phyloP scores from a whole-genome alignment of 139 green algal species.

The Asterochloris erici region DNA sequence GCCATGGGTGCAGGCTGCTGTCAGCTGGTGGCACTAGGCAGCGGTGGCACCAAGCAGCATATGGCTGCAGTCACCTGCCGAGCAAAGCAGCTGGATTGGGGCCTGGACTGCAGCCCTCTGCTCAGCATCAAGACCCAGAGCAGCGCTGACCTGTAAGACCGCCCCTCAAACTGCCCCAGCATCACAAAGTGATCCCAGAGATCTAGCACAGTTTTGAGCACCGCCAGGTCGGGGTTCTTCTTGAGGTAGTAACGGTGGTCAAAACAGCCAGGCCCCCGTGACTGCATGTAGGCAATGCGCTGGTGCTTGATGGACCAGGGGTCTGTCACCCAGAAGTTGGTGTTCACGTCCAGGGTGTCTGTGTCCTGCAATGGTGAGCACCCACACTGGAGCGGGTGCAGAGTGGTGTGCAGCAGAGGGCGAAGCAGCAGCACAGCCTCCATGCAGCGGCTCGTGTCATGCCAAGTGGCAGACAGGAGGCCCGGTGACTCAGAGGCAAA shows the following conservation, averaged over 20 bases:
- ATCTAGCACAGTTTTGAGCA: conserved; percentile 4
- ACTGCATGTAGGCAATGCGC: conserved; percentile 24
- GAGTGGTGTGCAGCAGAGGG: conserved; percentile 12
- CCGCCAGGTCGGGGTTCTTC: conserved; percentile 14
- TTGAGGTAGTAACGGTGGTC: conserved; percentile 41
- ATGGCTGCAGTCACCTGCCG: neutral
- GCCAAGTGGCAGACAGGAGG: too few relatives aligned
- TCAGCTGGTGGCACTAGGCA: neutral
- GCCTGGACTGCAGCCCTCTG: neutral
- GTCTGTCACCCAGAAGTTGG: conserved; percentile 30
- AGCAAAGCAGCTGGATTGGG: neutral
- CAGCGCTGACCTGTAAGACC: neutral
- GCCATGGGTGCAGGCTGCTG: too few relatives aligned
- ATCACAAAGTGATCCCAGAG: conserved; percentile 24
- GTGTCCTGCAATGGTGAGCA: neutral
- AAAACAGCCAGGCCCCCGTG: conserved; percentile 43
- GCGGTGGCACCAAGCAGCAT: too few relatives aligned
- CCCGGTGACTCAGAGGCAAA: too few relatives aligned
- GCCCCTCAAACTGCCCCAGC: conserved; percentile 21
- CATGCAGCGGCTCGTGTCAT: too few relatives aligned
- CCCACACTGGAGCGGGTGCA: conserved; percentile 5
- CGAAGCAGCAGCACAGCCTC: neutral
- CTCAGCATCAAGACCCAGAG: neutral
- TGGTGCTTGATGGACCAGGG: conserved; percentile 21
- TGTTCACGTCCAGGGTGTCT: conserved; percentile 5